Conservation (phyloP, 2,329 filamentous ascomycete genomes). For the Aspergillus sclerotialis region DNA sequence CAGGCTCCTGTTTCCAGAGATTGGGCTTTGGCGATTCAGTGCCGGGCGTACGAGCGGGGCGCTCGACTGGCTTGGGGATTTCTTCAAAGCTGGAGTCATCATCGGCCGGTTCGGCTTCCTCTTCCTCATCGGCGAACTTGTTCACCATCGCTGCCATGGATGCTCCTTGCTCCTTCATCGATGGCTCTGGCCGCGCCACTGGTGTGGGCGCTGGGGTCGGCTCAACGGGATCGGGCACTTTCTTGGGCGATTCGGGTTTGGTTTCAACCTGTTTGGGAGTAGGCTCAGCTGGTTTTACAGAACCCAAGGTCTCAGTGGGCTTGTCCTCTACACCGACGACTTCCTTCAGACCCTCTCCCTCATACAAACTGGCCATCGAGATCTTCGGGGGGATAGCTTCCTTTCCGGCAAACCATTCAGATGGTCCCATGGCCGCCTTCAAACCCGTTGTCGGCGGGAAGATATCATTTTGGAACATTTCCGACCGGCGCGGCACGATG, state of each 20-base stretch:
- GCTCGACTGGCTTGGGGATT: constrained; percentile 66
- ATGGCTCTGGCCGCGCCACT: constrained; percentile 51
- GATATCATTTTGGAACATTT: constrained; percentile 95
- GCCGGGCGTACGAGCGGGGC: constrained; percentile 35
- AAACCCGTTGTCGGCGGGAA: constrained; percentile 77
- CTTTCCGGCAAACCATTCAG: constrained; percentile 84
- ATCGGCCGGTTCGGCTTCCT: constrained; percentile 49
- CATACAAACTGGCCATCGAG: constrained; percentile 85
- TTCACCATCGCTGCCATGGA: constrained; percentile 79
- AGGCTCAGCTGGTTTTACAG: constrained; percentile 49
- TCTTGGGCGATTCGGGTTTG: constrained; percentile 25
- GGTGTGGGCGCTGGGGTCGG: constrained; percentile 26
- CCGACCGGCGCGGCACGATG: constrained; percentile 86
- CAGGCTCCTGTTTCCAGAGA: constrained; percentile 20
- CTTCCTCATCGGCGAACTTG: constrained; percentile 74
- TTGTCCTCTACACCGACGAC: constrained; percentile 46
- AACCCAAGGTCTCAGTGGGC: constrained; percentile 24
- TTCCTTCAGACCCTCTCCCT: constrained; percentile 73
- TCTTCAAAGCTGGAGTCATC: constrained; percentile 83
- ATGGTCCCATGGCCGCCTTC: constrained; percentile 70
- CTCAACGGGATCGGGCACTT: constrained; percentile 20
- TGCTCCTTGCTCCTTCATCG: constrained; percentile 75
- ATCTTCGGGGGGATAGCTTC: constrained; percentile 82
- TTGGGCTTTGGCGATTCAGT: constrained; percentile 20
- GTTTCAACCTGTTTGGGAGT: constrained; percentile 18